Base-by-base conservation (phyloP, 2,329 filamentous ascomycete species). In the Massarina eburnea region DNA sequence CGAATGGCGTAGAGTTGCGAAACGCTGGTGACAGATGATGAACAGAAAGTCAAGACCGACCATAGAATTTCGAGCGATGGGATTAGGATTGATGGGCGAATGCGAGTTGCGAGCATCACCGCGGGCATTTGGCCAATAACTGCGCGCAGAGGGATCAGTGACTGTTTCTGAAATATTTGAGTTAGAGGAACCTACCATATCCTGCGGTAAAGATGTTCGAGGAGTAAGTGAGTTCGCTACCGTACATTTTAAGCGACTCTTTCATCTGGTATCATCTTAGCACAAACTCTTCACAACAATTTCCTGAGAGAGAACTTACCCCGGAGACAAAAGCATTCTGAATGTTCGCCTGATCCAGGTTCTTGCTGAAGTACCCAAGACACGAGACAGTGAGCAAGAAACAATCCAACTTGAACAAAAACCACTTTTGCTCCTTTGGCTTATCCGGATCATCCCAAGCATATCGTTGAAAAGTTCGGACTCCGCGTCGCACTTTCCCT, bases 1-100 rank as follows among this genome's bases (percentile, higher is more conserved):
- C 68, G 62, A 22, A 70, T 60, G 2, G 59, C 64, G 43, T 70
- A 69, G 2, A 71, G 52, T 12, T 68, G 64, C 6, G 55, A 51
- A 7, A 57, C 49, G 8, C 46, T 67, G 10, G 45, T 59, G 6
- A 56, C 44, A 6, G 54, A 51, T 3, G 53, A 54, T 2, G 53
- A 48, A 29, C 57, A 62, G 22, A 57, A 57, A 1, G 55, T 60
- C 30, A 60, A 38, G 8, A 55, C 32, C 9, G 57, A 59, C 57
- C 54, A 61, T 37, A 62, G 17, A 8, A 70, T 58, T 24, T 70
- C 67, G 21, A 70, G 44, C 0, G 56, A 62, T 0, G 67, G 67
- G 8, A 71, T 58, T 10, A 63, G 38, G 17, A 63, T 56, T 5
- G 55, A 61, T n/a, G 61, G 60, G 1, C 58, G 54, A 8, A 64